Evolutionary conservation across 202 grass and related monocot species (phyloP), one percentile per base, ranked within the genome.

Genomic region (Miscanthus sacchariflorus): DNA sequence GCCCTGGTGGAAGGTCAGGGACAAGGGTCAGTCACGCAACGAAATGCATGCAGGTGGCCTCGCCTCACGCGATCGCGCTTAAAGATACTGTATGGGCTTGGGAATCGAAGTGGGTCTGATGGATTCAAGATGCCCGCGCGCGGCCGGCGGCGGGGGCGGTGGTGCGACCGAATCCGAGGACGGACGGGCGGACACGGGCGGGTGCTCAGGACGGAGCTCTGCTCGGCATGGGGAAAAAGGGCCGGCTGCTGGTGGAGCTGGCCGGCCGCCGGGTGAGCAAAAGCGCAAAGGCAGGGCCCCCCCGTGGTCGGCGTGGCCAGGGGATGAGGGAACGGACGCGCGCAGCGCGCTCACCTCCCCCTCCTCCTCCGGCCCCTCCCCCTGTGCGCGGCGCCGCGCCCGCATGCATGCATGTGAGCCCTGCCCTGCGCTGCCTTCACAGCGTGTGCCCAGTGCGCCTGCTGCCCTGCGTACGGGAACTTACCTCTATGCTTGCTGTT

Each of bases 241-340:
- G 13, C 14, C 10, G 44, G 12, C 45, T 12, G 43, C 2, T 28
- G 25, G 80, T 54, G 66, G 67, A 71, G 80, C 19, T 54, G 80
- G 66, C 80, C 67, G 67, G 28, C 44, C 17, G 80, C 25, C 44
- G 65, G 79, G 65, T 7, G 27, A 27, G 66, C 66, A 82, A 78
- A 78, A 61, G 76, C 14, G 18, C 21, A 79, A 18, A 54, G 17
- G 79, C 63, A 81, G 10, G 65, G 0, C 28, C 28, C 74, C 28
- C 44, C 49, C 49, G 74, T 52, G 74, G 48, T 35, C 28, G 74
- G 49, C 49, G 74, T 52, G 45, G 35, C 8, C 35, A 38, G 2
- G 39, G 21, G 70, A 72, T 10, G 70, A 5, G 5, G 3, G 36
- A 8, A 45, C 45, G 12, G 42, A 43, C 63, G 35, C 35, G 19